Evolutionary conservation across 2,329 filamentous ascomycete species (phyloP).

Genomic region (Colletotrichum truncatum): DNA sequence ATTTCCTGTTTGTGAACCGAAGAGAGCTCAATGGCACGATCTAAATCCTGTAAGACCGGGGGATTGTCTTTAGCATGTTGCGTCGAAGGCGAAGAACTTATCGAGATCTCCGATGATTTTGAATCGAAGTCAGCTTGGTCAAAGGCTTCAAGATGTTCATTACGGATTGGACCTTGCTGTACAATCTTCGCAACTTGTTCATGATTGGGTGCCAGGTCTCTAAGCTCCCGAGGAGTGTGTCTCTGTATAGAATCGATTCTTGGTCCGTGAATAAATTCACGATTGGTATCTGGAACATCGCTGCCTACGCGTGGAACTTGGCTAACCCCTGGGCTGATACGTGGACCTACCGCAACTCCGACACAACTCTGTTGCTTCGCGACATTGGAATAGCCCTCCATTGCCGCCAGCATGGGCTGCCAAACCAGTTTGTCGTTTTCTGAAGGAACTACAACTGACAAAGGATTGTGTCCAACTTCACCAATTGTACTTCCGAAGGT

Average conservation of each 20-base stretch:
- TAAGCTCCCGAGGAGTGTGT: background rate
- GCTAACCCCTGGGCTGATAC: constrained; percentile 15
- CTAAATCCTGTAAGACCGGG: background rate
- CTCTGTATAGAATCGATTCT: background rate
- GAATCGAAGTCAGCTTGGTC: background rate
- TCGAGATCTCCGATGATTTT: background rate
- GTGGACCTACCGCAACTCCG: background rate
- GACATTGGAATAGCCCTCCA: background rate
- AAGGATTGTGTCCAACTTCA: background rate
- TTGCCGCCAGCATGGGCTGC: background rate
- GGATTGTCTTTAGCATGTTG: background rate
- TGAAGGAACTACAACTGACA: background rate
- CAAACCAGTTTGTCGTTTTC: constrained; percentile 10
- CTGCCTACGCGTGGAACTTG: background rate
- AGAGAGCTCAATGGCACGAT: background rate
- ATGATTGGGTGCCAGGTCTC: background rate
- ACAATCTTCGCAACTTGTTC: too few species aligned
- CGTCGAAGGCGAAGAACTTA: background rate
- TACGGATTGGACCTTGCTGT: too few species aligned
- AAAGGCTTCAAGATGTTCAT: too few species aligned
- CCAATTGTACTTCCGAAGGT: constrained; percentile 5
- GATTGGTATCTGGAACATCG: background rate
- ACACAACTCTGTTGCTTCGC: background rate
- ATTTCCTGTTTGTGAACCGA: too few species aligned
- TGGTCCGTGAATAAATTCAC: background rate